Base-by-base conservation (phyloP, 1,284 basidiomycete species). In the Amylostereum chailletii region DNA sequence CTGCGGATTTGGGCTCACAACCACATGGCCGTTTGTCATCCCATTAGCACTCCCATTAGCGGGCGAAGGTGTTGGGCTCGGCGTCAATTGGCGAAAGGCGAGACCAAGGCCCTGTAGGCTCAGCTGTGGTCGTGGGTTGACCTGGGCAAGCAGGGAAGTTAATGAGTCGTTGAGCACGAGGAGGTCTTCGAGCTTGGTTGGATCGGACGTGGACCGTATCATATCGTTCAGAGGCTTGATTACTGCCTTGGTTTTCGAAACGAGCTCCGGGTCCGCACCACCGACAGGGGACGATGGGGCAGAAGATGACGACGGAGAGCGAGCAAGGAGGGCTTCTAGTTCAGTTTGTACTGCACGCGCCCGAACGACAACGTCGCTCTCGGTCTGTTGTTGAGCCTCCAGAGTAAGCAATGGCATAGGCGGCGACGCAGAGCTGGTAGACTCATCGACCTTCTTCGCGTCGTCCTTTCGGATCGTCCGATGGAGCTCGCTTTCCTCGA, bases 401-500 rank as follows among this genome's bases (percentile, higher is more conserved):
- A 31, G 33, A 39, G 56, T 56, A 48, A 57, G 54, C 43, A 50
- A 53, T 30, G 36, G 19, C 33, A 46, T 44, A 26, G 6, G 34
- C 51, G 55, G 50, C 53, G 52, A 53, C 46, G 47, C 42, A 50
- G 48, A 51, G 45, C 45, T 53, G 36, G 30, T 5, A 41, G 51
- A 53, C 55, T 58, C 55, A 54, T 64, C 61, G 59, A 81, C 83
- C 75, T 80, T 81, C 67, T 76, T 72, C 57, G 74, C 76, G 48
- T 80, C 77, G 31, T 75, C 80, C 54, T 76, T 68, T 53, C 81
- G 69, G 51, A 89, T 81, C 8, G 75, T 75, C 62, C 76, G 78
- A 2, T 86, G 86, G 32, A 90, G 67, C 60, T 86, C 81, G 62
- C 86, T 89, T 52, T 87, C 84, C 63, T 90, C 86, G 48, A 89